A percentile compares a stretch with the other conserved stretches of the same genome.
These are phyloP conservation scores for Cyclotella cryptica DNA, from an alignment of 108 stramenopile genomes.

Conservation along the genomic window DNA sequence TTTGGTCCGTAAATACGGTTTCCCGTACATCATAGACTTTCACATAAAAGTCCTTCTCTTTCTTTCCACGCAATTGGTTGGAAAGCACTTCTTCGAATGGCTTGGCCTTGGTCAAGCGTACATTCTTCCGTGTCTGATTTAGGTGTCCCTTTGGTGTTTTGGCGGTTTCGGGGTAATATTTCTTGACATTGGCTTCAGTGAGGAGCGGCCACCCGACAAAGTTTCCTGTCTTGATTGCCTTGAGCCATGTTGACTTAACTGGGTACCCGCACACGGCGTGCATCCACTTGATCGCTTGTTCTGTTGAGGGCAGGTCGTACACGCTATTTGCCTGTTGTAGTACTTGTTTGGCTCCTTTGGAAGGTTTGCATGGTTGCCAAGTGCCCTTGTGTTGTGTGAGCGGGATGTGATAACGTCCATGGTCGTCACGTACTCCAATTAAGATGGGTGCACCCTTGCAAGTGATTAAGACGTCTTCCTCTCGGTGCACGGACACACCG, in stretches of 20 bases:
- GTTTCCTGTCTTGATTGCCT: slow-evolving; percentile 19
- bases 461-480: not conserved
- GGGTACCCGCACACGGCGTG: not conserved
- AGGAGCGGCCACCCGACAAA: not conserved
- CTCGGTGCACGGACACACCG: not conserved
- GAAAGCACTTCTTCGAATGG: not conserved
- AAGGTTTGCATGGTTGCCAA: not conserved
- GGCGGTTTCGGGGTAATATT: not conserved
- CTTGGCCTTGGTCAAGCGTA: not conserved
- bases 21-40: not conserved
- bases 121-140: not conserved
- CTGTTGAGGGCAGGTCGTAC: no score
- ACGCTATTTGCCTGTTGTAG: slow-evolving; percentile 1
- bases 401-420: not conserved
- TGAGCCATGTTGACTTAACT: slow-evolving; percentile 17
- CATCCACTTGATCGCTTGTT: not conserved
- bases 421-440: not conserved
- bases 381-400: not conserved
- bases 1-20: not conserved
- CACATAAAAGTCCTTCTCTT: not conserved
- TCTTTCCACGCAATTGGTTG: not conserved
- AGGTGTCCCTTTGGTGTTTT: not conserved
- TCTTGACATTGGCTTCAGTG: not conserved
- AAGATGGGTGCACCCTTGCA: not conserved
- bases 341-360: not conserved